Percentiles rank a stretch among this genome's conserved stretches.
Conservation (phyloP, 192 early-diverging fungal species). For the Geranomyces michiganensis region DNA sequence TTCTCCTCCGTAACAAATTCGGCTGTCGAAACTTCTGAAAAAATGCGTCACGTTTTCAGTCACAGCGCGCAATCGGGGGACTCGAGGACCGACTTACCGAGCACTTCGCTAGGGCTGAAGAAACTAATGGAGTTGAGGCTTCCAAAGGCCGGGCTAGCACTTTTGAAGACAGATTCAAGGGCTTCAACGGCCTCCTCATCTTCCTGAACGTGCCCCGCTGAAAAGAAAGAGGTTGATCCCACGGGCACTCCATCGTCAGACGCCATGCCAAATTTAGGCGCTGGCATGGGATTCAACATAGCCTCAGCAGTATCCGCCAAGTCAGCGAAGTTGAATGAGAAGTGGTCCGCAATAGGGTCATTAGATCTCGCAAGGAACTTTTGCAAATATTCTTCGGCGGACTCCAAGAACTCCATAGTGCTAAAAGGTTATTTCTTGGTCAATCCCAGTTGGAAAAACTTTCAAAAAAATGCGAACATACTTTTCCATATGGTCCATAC, state of each 20-base stretch:
- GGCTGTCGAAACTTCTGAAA: neutral
- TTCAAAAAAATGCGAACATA: slow-evolving; percentile 4
- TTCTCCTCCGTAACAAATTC: slow-evolving; percentile 5
- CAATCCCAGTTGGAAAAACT: neutral
- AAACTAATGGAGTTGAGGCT: slow-evolving; percentile 23
- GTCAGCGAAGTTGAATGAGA: slow-evolving; percentile 33
- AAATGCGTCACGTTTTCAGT: slow-evolving; percentile 1
- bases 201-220: neutral
- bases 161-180: neutral
- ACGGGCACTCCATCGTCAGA: neutral
- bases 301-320: slow-evolving; percentile 22
- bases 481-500: slow-evolving; percentile 22
- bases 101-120: slow-evolving; percentile 37
- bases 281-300: slow-evolving; percentile 33
- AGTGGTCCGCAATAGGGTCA: slow-evolving; percentile 24
- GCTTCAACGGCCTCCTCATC: slow-evolving; percentile 3
- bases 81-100: slow-evolving; percentile 8
- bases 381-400: slow-evolving; percentile 23
- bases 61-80: slow-evolving; percentile 24
- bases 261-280: slow-evolving; percentile 36
- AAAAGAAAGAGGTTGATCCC: neutral
- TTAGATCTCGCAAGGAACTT: slow-evolving; percentile 26
- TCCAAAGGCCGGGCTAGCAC: neutral
- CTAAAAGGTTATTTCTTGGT: slow-evolving; percentile 11
- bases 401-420: slow-evolving; percentile 13